A percentile compares a stretch with the other conserved stretches of the same genome.
These are phyloP conservation scores for Austroboletus novae-zelandiae DNA, from an alignment of 1,284 basidiomycete genomes.

Conservation along the genomic window DNA sequence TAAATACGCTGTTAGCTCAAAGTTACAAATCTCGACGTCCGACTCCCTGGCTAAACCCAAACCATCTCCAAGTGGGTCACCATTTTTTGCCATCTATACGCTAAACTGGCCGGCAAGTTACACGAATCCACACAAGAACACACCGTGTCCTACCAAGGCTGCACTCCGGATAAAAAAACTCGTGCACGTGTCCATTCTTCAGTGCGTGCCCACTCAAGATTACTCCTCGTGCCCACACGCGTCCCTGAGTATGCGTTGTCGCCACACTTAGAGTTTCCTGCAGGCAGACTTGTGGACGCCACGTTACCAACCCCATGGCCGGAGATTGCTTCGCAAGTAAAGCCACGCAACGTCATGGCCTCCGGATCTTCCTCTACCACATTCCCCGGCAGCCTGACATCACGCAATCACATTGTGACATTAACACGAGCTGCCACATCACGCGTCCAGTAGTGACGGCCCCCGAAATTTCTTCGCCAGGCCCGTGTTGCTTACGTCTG, in stretches of 20 bases:
- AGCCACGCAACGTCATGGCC: slow-evolving; percentile 15
- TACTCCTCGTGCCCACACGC: slow-evolving; percentile 17
- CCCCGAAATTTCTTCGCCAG: slow-evolving; percentile 1
- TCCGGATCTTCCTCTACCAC: slow-evolving; percentile 25
- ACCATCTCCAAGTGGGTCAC: background rate
- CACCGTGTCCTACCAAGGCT: no score
- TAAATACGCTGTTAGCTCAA: no score
- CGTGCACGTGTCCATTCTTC: slow-evolving; percentile 24
- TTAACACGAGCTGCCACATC: background rate
- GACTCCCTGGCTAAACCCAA: slow-evolving; percentile 3
- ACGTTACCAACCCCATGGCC: slow-evolving; percentile 10
- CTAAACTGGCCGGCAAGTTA: background rate
- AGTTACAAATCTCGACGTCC: no score
- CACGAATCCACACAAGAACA: background rate
- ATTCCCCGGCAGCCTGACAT: slow-evolving; percentile 13
- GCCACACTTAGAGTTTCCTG: slow-evolving; percentile 14
- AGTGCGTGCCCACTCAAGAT: slow-evolving; percentile 4
- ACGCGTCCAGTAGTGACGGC: background rate
- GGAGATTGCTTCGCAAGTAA: slow-evolving; percentile 2
- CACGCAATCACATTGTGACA: slow-evolving; percentile 6
- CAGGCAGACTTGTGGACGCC: slow-evolving; percentile 25
- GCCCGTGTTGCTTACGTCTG: slow-evolving; percentile 10
- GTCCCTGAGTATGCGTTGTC: slow-evolving; percentile 14
- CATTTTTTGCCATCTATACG: no score
- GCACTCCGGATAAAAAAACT: background rate